Percentiles rank a stretch among this genome's conserved stretches.
These are phyloP conservation scores for Xylaria sp. DNA, from an alignment of 2,329 filamentous ascomycete genomes.

Conservation along the genomic window DNA sequence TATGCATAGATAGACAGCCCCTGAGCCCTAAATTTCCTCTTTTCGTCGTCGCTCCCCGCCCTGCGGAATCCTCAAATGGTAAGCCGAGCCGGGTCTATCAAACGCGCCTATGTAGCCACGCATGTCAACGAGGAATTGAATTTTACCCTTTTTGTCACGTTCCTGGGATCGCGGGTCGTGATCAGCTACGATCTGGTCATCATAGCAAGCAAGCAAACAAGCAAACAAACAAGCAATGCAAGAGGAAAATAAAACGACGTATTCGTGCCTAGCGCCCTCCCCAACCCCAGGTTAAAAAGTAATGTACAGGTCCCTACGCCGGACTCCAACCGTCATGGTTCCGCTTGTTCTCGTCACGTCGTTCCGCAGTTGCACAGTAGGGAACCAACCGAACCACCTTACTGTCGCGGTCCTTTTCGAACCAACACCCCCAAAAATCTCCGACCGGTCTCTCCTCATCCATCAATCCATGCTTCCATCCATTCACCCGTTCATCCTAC, in stretches of 20 bases:
- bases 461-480: neutral
- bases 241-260: neutral
- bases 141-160: neutral
- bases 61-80: neutral
- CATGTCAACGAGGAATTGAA: neutral
- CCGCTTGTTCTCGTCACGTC: slow-evolving; percentile 34
- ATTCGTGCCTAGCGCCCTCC: slow-evolving; percentile 6
- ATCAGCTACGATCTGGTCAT: neutral
- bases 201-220: neutral
- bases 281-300: slow-evolving; percentile 1
- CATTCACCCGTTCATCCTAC: neutral
- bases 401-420: slow-evolving; percentile 1
- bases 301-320: slow-evolving; percentile 32
- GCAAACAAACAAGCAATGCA: neutral
- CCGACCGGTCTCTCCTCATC: neutral
- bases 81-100: neutral
- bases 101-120: neutral
- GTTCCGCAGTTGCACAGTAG: slow-evolving; percentile 21
- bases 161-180: neutral
- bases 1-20: neutral
- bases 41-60: neutral
- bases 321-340: slow-evolving; percentile 32
- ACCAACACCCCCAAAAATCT: neutral
- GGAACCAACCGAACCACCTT: slow-evolving; percentile 9
- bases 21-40: neutral